Conservation (phyloP, 352 stramenopile genomes). For the Globisporangium nagaii region DNA sequence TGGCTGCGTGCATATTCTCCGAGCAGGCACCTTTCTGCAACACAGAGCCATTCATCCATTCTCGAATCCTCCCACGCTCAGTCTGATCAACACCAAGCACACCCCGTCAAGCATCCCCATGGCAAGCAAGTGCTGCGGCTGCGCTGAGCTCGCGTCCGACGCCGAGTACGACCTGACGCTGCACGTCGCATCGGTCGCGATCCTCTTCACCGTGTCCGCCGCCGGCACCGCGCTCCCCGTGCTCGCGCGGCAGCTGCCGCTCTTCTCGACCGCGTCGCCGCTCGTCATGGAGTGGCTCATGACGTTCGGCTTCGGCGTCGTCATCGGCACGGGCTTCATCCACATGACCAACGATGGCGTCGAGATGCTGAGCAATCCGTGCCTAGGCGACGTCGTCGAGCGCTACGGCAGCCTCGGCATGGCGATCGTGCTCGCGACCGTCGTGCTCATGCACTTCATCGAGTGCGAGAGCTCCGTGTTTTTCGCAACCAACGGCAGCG, state of each 20-base stretch:
- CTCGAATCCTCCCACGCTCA: background rate
- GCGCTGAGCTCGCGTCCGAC: conserved; percentile 19
- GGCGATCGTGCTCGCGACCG: conserved; percentile 48
- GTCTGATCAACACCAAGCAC: background rate
- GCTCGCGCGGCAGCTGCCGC: conserved; percentile 29
- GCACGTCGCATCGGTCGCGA: conserved; percentile 47
- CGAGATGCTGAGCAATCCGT: conserved; percentile 52
- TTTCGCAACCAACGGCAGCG: conserved; percentile 24
- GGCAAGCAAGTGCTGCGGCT: conserved; percentile 38
- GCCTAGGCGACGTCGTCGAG: conserved; percentile 40
- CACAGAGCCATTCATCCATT: background rate
- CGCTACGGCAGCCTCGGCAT: conserved; percentile 49
- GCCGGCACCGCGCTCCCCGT: conserved; percentile 39
- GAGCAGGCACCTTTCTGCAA: background rate
- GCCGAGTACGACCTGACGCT: conserved; percentile 43
- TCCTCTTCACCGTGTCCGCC: conserved; percentile 46
- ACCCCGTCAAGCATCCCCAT: conserved; percentile 10
- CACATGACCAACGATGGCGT: conserved; percentile 67
- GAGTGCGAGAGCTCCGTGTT: conserved; percentile 61
- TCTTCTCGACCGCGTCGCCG: conserved; percentile 23
- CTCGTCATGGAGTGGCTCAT: conserved; percentile 47
- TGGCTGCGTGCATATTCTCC: too few species aligned
- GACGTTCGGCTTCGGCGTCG: conserved; percentile 57
- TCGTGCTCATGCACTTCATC: conserved; percentile 63
- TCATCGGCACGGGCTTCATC: conserved; percentile 63